phyloP scores from a whole-genome alignment of 2,329 filamentous ascomycete species.

The Thelonectria olida region DNA sequence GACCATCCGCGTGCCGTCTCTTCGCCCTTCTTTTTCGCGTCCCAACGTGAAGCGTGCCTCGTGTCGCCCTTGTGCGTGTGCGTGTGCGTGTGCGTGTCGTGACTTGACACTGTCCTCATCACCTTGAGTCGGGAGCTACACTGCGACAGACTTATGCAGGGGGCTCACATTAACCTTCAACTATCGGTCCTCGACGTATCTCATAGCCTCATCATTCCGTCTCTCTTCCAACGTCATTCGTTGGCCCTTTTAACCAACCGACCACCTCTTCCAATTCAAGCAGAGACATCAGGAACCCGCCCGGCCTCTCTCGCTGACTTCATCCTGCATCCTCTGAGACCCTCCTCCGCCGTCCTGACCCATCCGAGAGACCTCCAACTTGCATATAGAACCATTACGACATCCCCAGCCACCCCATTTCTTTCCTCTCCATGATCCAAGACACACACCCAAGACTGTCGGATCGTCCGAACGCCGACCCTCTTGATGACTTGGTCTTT shows the following conservation, averaged over 20 bases:
- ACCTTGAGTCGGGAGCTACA: too few species aligned
- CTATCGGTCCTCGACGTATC: background rate
- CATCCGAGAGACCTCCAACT: conserved; percentile 7
- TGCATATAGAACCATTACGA: conserved; percentile 21
- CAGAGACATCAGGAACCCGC: background rate
- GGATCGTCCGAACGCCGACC: background rate
- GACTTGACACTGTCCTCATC: background rate
- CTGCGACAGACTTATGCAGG: conserved; percentile 10
- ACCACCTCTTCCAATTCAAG: background rate
- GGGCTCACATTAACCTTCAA: background rate
- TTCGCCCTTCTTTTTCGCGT: conserved; percentile 12
- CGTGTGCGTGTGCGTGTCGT: conserved; percentile 30
- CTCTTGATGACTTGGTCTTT: background rate
- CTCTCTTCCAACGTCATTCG: background rate
- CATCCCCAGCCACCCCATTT: conserved; percentile 12
- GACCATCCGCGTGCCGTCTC: conserved; percentile 32
- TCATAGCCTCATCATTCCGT: background rate
- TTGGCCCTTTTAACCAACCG: background rate
- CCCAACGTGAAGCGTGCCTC: conserved; percentile 1
- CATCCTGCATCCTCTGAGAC: conserved; percentile 4
- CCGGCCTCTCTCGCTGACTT: background rate
- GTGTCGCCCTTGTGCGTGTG: conserved; percentile 1
- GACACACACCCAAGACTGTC: conserved; percentile 5
- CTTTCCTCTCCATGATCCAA: background rate
- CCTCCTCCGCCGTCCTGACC: conserved; percentile 9